These are phyloP conservation scores for Rachicladosporium sp. DNA, from an alignment of 2,329 filamentous ascomycete species.

Conservation along the genomic window DNA sequence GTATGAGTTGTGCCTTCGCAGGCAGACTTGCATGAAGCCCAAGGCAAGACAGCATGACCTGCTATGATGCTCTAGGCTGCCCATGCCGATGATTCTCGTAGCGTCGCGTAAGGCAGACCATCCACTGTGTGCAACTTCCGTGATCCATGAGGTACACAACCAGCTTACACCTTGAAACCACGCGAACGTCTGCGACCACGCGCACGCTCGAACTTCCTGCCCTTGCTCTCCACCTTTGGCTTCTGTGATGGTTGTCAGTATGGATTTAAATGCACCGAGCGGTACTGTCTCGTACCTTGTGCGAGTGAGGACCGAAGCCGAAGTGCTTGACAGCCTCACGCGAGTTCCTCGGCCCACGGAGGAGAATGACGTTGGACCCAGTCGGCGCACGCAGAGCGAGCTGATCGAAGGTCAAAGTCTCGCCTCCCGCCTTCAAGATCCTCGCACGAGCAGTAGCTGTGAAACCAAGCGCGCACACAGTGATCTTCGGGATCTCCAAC, in stretches of 20 bases:
- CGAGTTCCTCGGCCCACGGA: constrained; percentile 96
- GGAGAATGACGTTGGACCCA: constrained; percentile 90
- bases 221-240: constrained; percentile 95
- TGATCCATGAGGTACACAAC: neutral
- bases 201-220: constrained; percentile 97
- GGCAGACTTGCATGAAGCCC: too few relatives aligned
- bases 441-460: constrained; percentile 90
- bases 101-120: too few relatives aligned
- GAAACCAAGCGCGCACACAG: constrained; percentile 88
- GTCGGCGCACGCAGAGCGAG: constrained; percentile 90
- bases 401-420: constrained; percentile 93
- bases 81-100: too few relatives aligned
- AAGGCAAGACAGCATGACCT: too few relatives aligned
- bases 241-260: constrained; percentile 46
- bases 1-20: too few relatives aligned
- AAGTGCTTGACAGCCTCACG: constrained; percentile 99
- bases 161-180: constrained; percentile 97
- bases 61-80: too few relatives aligned
- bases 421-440: constrained; percentile 85
- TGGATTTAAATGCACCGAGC: too few relatives aligned
- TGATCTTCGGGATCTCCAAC: constrained; percentile 79
- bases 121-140: too few relatives aligned
- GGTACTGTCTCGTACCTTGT: constrained; percentile 55
- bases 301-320: constrained; percentile 90
- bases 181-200: constrained; percentile 97